A percentile compares a stretch with the other conserved stretches of the same genome.
Evolutionary conservation across 2,329 filamentous ascomycete species (phyloP).

Genomic region (Phaeosphaeriaceae sp.): DNA sequence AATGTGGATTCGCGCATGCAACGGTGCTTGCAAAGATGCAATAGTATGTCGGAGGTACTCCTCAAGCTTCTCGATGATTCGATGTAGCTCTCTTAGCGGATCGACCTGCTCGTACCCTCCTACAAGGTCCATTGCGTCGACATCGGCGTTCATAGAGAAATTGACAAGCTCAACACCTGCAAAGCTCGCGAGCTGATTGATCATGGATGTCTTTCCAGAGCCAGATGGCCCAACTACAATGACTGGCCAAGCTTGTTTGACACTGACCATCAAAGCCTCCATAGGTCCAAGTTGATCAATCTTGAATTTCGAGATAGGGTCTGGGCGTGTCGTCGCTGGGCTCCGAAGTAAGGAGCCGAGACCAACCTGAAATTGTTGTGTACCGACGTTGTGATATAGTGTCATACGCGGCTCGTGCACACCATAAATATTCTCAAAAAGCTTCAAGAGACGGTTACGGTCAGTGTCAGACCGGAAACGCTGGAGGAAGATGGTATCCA

Average conservation of each 20-base stretch:
- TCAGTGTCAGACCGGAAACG: slow-evolving; percentile 81
- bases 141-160: slow-evolving; percentile 90
- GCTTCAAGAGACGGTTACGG: slow-evolving; percentile 65
- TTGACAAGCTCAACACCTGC: slow-evolving; percentile 79
- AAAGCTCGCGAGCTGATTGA: slow-evolving; percentile 80
- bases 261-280: slow-evolving; percentile 85
- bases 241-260: slow-evolving; percentile 86
- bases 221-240: slow-evolving; percentile 87
- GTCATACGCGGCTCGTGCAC: slow-evolving; percentile 40
- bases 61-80: slow-evolving; percentile 62
- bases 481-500: slow-evolving; percentile 83
- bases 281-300: slow-evolving; percentile 71
- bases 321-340: slow-evolving; percentile 37
- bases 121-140: slow-evolving; percentile 96
- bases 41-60: slow-evolving; percentile 57
- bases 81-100: slow-evolving; percentile 73
- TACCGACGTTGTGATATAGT: slow-evolving; percentile 74
- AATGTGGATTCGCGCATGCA: slow-evolving; percentile 17
- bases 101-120: slow-evolving; percentile 97
- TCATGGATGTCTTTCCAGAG: slow-evolving; percentile 81
- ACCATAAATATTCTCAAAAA: slow-evolving; percentile 73
- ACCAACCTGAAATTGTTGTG: slow-evolving; percentile 77
- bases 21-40: slow-evolving; percentile 13
- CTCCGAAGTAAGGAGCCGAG: slow-evolving; percentile 74
- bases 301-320: slow-evolving; percentile 24